A percentile compares a stretch with the other conserved stretches of the same genome.
Conservation (phyloP, 2,329 filamentous ascomycete genomes). For the Juglanconis sp. region DNA sequence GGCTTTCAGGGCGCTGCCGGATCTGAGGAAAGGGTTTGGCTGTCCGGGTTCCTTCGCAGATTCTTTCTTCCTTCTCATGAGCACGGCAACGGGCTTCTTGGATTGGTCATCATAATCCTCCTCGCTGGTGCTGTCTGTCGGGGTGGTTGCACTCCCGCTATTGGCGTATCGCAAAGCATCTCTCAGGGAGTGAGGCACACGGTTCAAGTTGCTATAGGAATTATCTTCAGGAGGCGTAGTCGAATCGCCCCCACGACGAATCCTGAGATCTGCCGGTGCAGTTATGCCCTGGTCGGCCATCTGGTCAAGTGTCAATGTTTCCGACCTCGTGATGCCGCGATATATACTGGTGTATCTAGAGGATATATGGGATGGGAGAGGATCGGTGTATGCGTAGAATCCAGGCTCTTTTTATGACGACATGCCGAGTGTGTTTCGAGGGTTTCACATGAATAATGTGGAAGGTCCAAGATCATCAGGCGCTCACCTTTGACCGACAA, state of each 20-base stretch:
- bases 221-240: not conserved
- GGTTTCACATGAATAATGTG: no score
- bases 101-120: slow-evolving; percentile 43
- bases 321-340: not conserved
- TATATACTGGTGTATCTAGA: no score
- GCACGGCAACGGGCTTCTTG: slow-evolving; percentile 21
- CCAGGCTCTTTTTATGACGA: no score
- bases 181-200: slow-evolving; percentile 20
- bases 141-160: slow-evolving; percentile 17
- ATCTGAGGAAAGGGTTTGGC: slow-evolving; percentile 12
- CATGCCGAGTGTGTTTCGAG: no score
- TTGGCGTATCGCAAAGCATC: slow-evolving; percentile 20
- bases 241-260: not conserved
- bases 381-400: no score
- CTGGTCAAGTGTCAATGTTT: not conserved
- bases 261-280: not conserved
- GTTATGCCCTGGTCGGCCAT: slow-evolving; percentile 12
- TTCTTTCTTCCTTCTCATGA: slow-evolving; percentile 22
- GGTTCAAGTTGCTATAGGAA: not conserved
- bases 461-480: no score
- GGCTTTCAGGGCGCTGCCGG: slow-evolving; percentile 19
- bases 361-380: no score
- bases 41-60: slow-evolving; percentile 15
- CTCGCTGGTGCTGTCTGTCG: slow-evolving; percentile 41
- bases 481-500: no score